Conservation (phyloP, 2,329 filamentous ascomycete species). For the Colletotrichum nymphaeae region DNA sequence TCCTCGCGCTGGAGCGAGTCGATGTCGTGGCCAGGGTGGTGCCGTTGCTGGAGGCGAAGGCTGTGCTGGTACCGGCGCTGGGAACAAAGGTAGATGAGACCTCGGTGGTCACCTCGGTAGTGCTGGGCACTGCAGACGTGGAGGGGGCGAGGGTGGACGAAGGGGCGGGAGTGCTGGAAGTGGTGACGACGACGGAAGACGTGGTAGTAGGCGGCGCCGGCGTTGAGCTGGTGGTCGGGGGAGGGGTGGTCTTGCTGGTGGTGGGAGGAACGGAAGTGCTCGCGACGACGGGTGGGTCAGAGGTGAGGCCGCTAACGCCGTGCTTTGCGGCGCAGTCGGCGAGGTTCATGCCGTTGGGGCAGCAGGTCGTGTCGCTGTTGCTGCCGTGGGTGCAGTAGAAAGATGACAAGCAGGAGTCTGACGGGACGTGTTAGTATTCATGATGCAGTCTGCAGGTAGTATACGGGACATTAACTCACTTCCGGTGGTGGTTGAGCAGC, state of each 20-base stretch:
- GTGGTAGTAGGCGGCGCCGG: conserved; percentile 36
- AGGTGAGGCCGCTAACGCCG: conserved; percentile 60
- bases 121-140: conserved; percentile 9
- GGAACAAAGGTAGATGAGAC: conserved; percentile 18
- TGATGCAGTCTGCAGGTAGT: background rate
- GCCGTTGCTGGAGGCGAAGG: conserved; percentile 19
- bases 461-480: conserved; percentile 52
- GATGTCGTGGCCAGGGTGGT: conserved; percentile 21
- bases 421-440: conserved; percentile 17
- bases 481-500: conserved; percentile 68
- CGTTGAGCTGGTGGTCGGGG: conserved; percentile 42
- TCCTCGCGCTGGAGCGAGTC: conserved; percentile 13
- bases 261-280: conserved; percentile 41
- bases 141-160: conserved; percentile 18
- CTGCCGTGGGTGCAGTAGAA: conserved; percentile 72
- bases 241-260: conserved; percentile 40
- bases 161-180: conserved; percentile 2
- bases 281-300: conserved; percentile 54
- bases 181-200: conserved; percentile 6
- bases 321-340: conserved; percentile 64
- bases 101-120: conserved; percentile 9
- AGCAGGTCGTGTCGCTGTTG: conserved; percentile 67
- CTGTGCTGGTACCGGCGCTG: conserved; percentile 20
- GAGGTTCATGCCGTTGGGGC: conserved; percentile 66
- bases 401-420: conserved; percentile 70